Evolutionary conservation across 805 yeast genomes (phyloP).

Genomic region (Komagataella mondaviorum): DNA sequence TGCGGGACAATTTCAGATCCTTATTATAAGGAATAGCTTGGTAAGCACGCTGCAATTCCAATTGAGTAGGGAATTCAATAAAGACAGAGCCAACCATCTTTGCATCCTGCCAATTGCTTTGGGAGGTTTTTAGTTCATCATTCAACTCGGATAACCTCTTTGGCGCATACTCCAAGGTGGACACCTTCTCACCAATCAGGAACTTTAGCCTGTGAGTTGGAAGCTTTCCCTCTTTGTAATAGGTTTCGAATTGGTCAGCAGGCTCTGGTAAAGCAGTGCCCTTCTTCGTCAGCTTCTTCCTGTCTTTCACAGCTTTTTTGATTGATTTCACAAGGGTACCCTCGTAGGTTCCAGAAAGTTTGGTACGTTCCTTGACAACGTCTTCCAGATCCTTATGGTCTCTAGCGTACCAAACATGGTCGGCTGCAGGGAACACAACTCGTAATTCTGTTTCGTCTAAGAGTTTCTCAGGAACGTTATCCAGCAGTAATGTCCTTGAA

Average conservation of each 20-base stretch:
- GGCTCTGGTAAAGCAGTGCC: conserved; percentile 41
- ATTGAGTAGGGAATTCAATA: conserved; percentile 69
- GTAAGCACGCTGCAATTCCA: conserved; percentile 79
- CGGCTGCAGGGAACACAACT: conserved; percentile 49
- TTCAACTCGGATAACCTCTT: conserved; percentile 59
- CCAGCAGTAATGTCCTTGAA: conserved; percentile 60
- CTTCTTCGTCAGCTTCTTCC: conserved; percentile 45
- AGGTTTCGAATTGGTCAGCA: conserved; percentile 41
- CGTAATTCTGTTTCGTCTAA: conserved; percentile 36
- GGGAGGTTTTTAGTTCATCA: conserved; percentile 45
- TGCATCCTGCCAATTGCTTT: conserved; percentile 34
- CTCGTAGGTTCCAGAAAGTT: conserved; percentile 49
- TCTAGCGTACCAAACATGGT: conserved; percentile 49
- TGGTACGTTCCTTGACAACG: conserved; percentile 46
- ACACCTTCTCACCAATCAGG: conserved; percentile 71
- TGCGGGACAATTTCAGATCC: conserved; percentile 28
- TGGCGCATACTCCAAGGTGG: conserved; percentile 63
- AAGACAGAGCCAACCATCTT: conserved; percentile 58
- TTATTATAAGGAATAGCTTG: conserved; percentile 59
- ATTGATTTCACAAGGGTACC: conserved; percentile 48
- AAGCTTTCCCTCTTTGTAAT: conserved; percentile 60
- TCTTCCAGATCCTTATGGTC: conserved; percentile 44
- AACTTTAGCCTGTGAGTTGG: conserved; percentile 71
- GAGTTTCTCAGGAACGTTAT: conserved; percentile 43
- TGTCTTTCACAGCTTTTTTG: conserved; percentile 42